These are phyloP conservation scores for Acer yangbiense DNA, from an alignment of 345 rosid genomes.

Conservation along the genomic window DNA sequence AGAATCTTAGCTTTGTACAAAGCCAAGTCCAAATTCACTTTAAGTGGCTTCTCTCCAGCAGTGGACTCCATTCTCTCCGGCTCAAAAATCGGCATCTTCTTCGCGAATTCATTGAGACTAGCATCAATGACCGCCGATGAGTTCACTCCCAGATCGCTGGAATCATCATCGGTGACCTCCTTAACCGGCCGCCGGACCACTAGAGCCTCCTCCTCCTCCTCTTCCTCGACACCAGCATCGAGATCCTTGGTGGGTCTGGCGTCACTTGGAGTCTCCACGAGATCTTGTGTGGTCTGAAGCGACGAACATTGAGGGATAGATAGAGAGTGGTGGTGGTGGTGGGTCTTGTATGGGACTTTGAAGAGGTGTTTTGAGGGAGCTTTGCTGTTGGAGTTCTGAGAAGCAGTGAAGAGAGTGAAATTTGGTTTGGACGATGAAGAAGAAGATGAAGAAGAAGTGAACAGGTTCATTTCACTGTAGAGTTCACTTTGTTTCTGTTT, in stretches of 20 bases:
- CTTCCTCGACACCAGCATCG: neutral
- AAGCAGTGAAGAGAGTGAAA: conserved; percentile 45
- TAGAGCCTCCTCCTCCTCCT: conserved; percentile 35
- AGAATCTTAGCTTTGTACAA: conserved; percentile 78
- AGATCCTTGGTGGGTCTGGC: neutral
- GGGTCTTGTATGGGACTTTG: conserved; percentile 32
- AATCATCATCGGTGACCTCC: conserved; percentile 51
- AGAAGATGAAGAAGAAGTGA: conserved; percentile 46
- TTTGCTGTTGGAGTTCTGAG: conserved; percentile 39
- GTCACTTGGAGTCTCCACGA: neutral
- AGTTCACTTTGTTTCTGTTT: neutral
- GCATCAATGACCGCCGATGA: conserved; percentile 56
- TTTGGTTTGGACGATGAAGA: conserved; percentile 50
- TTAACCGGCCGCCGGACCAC: conserved; percentile 69
- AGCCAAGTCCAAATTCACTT: conserved; percentile 81
- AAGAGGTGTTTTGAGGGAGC: conserved; percentile 25
- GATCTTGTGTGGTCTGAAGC: conserved; percentile 7
- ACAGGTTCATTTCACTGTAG: conserved; percentile 42
- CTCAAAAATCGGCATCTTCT: conserved; percentile 90
- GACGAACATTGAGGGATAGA: conserved; percentile 23
- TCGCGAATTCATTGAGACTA: conserved; percentile 65
- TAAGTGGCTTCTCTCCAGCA: conserved; percentile 59
- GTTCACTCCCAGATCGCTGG: conserved; percentile 18
- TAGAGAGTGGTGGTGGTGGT: conserved; percentile 26
- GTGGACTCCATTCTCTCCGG: conserved; percentile 60